These are phyloP conservation scores for Perilla frutescens DNA, from an alignment of 257 asterid genomes.

Conservation along the genomic window DNA sequence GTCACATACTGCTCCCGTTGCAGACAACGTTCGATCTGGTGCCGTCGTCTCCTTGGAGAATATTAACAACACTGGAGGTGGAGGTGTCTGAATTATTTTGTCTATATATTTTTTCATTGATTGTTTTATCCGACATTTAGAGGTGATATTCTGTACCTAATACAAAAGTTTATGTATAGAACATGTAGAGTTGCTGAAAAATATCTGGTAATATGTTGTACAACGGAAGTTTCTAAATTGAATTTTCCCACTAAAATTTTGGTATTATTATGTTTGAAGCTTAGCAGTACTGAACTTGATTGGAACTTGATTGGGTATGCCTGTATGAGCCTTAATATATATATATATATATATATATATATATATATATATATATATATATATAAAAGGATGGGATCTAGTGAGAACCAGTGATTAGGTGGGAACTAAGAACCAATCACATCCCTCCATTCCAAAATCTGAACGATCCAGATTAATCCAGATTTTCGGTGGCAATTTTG, in stretches of 20 bases:
- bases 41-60: slow-evolving; percentile 80
- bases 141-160: background rate
- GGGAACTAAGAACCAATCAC: no score
- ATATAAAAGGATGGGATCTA: no score
- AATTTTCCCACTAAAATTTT: no score
- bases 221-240: background rate
- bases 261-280: background rate
- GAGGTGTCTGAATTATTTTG: slow-evolving; percentile 49
- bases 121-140: background rate
- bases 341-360: no score
- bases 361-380: no score
- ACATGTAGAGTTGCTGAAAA: background rate
- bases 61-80: slow-evolving; percentile 74
- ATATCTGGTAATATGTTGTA: background rate
- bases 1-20: slow-evolving; percentile 60
- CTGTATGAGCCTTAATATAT: no score
- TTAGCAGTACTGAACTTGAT: no score
- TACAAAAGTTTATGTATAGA: slow-evolving; percentile 25
- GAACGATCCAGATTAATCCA: no score
- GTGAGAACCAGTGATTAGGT: no score
- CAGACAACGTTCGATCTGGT: slow-evolving; percentile 62
- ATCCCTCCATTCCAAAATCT: no score
- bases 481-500: no score
- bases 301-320: no score
- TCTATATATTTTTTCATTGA: slow-evolving; percentile 4